Conservation (phyloP, 2,329 filamentous ascomycete species). For the Tolypocladium sp. region DNA sequence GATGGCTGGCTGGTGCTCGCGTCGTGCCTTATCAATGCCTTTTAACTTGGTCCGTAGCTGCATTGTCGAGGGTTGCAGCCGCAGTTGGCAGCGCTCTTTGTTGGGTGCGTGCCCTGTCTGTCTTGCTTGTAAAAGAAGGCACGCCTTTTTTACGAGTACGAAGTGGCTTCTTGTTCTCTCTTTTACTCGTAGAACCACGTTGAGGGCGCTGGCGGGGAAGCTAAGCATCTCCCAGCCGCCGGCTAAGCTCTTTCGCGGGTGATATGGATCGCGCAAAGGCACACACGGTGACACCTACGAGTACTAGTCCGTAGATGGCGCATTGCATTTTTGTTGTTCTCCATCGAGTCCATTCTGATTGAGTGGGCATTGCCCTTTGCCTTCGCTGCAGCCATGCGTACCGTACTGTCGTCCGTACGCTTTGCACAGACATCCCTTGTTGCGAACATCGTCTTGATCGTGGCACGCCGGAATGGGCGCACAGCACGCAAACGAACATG, state of each 20-base stretch:
- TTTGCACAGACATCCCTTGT: background rate
- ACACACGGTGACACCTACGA: too few relatives aligned
- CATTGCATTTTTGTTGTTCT: background rate
- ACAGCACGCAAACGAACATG: background rate
- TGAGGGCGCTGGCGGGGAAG: background rate
- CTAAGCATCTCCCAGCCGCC: background rate
- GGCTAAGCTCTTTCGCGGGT: background rate
- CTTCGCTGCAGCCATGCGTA: too few relatives aligned
- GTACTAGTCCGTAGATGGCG: too few relatives aligned
- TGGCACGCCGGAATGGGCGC: background rate
- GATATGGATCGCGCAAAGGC: background rate
- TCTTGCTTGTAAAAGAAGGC: background rate
- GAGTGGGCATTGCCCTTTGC: too few relatives aligned
- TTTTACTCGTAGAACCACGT: background rate
- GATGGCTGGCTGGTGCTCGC: background rate
- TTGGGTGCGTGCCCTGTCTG: background rate
- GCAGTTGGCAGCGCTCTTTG: background rate
- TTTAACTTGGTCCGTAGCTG: background rate
- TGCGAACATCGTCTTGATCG: background rate
- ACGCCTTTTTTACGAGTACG: too few relatives aligned
- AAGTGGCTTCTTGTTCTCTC: background rate
- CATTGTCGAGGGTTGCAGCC: background rate
- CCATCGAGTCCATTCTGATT: background rate
- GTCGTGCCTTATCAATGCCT: background rate
- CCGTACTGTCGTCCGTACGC: too few relatives aligned